Percentiles rank a stretch among this genome's conserved stretches.
These are phyloP conservation scores for Colletotrichum paranaense DNA, from an alignment of 2,329 filamentous ascomycete genomes.

Conservation along the genomic window DNA sequence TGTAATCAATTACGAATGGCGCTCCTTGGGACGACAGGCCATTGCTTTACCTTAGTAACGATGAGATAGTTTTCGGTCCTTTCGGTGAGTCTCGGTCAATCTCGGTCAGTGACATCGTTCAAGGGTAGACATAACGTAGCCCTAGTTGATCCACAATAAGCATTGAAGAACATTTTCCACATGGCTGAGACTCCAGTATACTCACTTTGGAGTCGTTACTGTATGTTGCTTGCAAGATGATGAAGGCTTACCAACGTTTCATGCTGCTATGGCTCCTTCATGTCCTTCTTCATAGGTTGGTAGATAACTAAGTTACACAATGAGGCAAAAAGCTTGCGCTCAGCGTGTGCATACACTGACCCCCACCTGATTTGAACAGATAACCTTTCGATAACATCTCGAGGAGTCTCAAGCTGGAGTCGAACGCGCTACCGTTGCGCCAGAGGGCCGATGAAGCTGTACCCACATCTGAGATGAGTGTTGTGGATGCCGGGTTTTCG, in stretches of 20 bases:
- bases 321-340: neutral
- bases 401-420: neutral
- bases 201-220: neutral
- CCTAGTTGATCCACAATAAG: neutral
- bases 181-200: neutral
- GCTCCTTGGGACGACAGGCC: neutral
- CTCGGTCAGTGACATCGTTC: too few species aligned
- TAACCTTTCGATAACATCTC: slow-evolving; percentile 13
- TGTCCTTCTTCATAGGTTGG: too few species aligned
- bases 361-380: slow-evolving; percentile 27
- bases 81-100: neutral
- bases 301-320: too few species aligned
- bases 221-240: neutral
- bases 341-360: neutral
- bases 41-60: neutral
- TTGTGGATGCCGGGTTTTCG: neutral
- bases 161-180: neutral
- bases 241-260: neutral
- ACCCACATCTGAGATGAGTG: neutral
- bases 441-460: slow-evolving; percentile 5
- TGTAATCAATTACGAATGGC: neutral
- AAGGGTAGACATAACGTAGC: neutral
- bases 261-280: neutral
- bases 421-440: slow-evolving; percentile 31
- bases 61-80: neutral